Conservation (phyloP, 176 grass and related monocot genomes). For the Dactylis glomerata region DNA sequence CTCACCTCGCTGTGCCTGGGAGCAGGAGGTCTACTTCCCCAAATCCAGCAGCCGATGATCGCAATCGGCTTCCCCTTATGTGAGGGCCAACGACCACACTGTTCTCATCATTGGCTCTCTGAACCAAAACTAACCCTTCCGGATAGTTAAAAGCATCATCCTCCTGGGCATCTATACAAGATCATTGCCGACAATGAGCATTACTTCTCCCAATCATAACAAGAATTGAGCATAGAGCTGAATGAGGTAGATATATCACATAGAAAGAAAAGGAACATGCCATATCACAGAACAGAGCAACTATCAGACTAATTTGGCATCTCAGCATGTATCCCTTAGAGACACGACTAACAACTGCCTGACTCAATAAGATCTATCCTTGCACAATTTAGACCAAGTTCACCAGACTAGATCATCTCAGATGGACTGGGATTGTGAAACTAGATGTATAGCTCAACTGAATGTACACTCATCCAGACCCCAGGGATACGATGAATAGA, state of each 20-base stretch:
- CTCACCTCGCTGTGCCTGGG: slow-evolving; percentile 89
- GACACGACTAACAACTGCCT: background rate
- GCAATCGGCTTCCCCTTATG: slow-evolving; percentile 81
- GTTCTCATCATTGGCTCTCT: slow-evolving; percentile 65
- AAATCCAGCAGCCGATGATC: slow-evolving; percentile 85
- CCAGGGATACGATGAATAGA: background rate
- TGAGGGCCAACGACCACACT: slow-evolving; percentile 90
- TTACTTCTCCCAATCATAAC: background rate
- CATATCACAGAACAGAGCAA: background rate
- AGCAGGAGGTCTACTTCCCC: slow-evolving; percentile 98
- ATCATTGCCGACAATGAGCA: slow-evolving; percentile 4
- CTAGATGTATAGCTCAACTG: background rate
- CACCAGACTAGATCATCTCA: background rate
- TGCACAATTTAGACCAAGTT: background rate
- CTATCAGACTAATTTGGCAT: background rate
- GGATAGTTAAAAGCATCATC: slow-evolving; percentile 72
- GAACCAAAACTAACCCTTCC: slow-evolving; percentile 78
- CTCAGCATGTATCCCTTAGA: background rate
- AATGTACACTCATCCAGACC: background rate
- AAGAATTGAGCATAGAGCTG: background rate
- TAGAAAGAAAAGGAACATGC: background rate
- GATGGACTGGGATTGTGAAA: background rate
- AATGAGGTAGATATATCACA: background rate
- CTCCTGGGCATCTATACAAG: slow-evolving; percentile 72
- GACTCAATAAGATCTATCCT: background rate